Evolutionary conservation across 2,329 filamentous ascomycete species (phyloP), one percentile per base, ranked within the genome.

Genomic region (Aspergillus caelatus): DNA sequence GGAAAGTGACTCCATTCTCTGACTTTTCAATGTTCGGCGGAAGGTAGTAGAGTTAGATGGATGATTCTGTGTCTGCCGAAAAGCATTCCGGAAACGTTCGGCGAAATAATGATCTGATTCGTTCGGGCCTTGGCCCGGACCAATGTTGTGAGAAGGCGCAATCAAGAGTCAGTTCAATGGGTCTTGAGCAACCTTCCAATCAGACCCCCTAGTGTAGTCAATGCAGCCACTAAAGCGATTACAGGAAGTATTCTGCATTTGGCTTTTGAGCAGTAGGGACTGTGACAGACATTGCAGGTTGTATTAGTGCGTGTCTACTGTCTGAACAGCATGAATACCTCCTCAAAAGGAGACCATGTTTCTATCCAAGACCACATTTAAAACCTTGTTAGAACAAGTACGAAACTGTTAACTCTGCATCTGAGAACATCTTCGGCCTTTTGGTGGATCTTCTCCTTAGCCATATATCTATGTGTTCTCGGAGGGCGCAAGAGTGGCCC

Each of bases 31-130:
- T 23, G 14, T 36, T 54, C 30, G 50, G 50, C n/a, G 30, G 23
- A 54, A 9, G 8, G 4, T 21, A 26, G 50, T 53, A 30, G 43
- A 14, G 50, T 34, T 8, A 32, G 4, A 16, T n/a, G 14, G 28
- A n/a, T n/a, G 21, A 21, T 32, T 34, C n/a, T 34, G 16, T 11
- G 14, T n/a, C 7, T 21, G 28, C 14, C 1, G 50, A 36, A 30
- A 30, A 28, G 14, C 0, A 9, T 4, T 30, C 4, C 26, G 7
- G 23, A 48, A 16, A 30, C 26, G 46, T 36, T 58, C 57, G 43
- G 57, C 43, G 57, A 58, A 50, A 5, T 58, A 21, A 36, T 36
- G 34, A 11, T 36, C 21, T 50, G 43, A 58, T 58, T 58, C 41
- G 57, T 16, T 23, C 19, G 16, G 36, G 9, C 43, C n/a, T 23